A percentile compares a stretch with the other conserved stretches of the same genome.
These are phyloP conservation scores for Jatropha curcas DNA, from an alignment of 345 rosid species.

Conservation along the genomic window DNA sequence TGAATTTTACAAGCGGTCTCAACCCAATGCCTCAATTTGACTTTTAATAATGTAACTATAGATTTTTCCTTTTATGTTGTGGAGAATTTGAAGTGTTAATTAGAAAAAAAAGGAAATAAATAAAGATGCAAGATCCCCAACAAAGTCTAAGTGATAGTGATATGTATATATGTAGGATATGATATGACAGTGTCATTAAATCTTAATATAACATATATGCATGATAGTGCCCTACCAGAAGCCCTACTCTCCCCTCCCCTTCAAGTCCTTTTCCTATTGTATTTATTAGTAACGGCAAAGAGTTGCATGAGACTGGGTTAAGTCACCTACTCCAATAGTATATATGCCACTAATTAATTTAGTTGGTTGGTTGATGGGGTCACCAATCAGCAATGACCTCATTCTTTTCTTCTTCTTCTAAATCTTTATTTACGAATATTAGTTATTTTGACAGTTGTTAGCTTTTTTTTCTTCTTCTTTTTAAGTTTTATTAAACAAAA, in stretches of 20 bases:
- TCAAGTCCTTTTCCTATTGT: neutral
- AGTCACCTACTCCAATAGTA: constrained; percentile 34
- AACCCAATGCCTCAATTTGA: neutral
- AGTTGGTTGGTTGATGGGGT: neutral
- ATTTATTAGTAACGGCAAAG: neutral
- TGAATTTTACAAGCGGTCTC: neutral
- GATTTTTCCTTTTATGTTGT: too few relatives aligned
- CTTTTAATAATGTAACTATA: too few relatives aligned
- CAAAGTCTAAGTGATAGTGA: neutral
- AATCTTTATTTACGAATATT: too few relatives aligned
- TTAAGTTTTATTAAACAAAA: too few relatives aligned
- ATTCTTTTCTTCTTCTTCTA: too few relatives aligned
- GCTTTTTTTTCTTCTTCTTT: too few relatives aligned
- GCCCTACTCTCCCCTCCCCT: too few relatives aligned
- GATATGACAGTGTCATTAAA: neutral
- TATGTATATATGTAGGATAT: neutral
- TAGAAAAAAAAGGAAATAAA: too few relatives aligned
- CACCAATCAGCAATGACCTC: neutral
- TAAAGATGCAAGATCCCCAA: neutral
- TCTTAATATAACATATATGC: too few relatives aligned
- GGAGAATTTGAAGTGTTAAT: too few relatives aligned
- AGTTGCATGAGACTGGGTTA: constrained; percentile 8
- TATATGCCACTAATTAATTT: neutral
- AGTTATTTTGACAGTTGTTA: too few relatives aligned
- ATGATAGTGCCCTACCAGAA: too few relatives aligned